Conservation (phyloP, 2,329 filamentous ascomycete species). For the Claviceps pusilla region DNA sequence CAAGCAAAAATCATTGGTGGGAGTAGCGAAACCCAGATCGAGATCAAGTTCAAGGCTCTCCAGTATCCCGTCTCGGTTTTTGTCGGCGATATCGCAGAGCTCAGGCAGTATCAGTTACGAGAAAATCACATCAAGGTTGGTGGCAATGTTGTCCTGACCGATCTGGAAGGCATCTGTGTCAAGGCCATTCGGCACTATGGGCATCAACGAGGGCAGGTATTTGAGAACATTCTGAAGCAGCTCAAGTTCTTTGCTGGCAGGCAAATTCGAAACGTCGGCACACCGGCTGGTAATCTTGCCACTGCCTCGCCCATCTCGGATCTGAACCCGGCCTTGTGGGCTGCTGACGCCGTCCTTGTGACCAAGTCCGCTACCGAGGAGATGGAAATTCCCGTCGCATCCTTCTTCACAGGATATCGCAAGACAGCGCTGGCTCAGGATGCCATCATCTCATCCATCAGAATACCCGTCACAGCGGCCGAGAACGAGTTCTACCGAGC, state of each 20-base stretch:
- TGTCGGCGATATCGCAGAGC: constrained; percentile 81
- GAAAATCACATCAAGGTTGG: constrained; percentile 80
- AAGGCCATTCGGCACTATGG: constrained; percentile 72
- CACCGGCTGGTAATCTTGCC: constrained; percentile 82
- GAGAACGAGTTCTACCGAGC: constrained; percentile 74
- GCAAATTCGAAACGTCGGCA: constrained; percentile 95
- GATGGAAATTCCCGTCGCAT: constrained; percentile 75
- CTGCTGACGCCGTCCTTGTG: constrained; percentile 65
- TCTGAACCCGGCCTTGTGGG: constrained; percentile 85
- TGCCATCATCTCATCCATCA: constrained; percentile 71
- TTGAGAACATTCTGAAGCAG: constrained; percentile 84
- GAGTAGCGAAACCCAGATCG: constrained; percentile 93
- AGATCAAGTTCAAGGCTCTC: constrained; percentile 94
- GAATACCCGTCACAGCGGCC: constrained; percentile 61
- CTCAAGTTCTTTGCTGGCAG: constrained; percentile 87
- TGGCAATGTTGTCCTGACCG: constrained; percentile 82
- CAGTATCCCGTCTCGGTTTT: constrained; percentile 82
- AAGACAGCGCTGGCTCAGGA: constrained; percentile 66
- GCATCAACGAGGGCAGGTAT: constrained; percentile 54
- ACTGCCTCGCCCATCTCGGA: constrained; percentile 95
- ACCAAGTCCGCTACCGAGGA: constrained; percentile 62
- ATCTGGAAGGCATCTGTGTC: constrained; percentile 72
- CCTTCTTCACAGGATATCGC: constrained; percentile 87
- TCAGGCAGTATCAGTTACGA: constrained; percentile 66
- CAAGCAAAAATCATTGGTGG: constrained; percentile 89